Evolutionary conservation across 495 filamentous ascomycete genomes (phyloP), one percentile per base, ranked within the genome.

Genomic region (Talaromyces liani): DNA sequence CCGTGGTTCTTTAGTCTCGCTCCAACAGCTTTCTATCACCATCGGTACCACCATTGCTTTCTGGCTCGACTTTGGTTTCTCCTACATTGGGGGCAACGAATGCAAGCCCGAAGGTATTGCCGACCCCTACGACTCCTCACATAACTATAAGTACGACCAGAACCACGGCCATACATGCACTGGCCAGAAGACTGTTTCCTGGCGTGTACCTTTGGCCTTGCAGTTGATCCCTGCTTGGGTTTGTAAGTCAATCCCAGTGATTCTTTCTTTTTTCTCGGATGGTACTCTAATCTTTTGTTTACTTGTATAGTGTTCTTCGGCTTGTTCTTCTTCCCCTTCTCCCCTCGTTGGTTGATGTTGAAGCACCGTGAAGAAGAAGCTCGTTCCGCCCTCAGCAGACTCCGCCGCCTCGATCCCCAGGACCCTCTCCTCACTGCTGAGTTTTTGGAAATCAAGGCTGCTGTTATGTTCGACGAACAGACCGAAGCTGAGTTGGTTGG

Each of bases 1-100:
- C 64, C 85, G 89, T 65, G 89, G 89, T 45, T 83, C 88, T 18
- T 82, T 92, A 22, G 87, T 91, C 25, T 85, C 84, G 29, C 75
- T 88, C 5, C 89, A 91, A 70, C 89, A 91, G 72, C 90, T 88
- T 83, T 88, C 89, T 9, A 91, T 92, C 63, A 91, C 88, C 29
- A 90, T 90, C 87, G 87, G 81, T 56, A 87, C 83, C 45, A 61
- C 67, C 47, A 82, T 86, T 65, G 83, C 88, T 71, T 92, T 85
- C 75, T 91, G 89, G 75, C 85, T 91, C 69, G 86, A 89, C 70
- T 91, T 90, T 64, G 87, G 86, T 18, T 78, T 84, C 34, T 86
- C 87, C 51, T 85, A 82, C 68, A 78, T 82, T 63, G 88, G 82
- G 39, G 84, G 86, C n/a, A 86, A 82, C 7, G 76, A 83, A 9